Evolutionary conservation across 306 rosid species (phyloP).

Genomic region (cucumber (Cucumis sativus)): DNA sequence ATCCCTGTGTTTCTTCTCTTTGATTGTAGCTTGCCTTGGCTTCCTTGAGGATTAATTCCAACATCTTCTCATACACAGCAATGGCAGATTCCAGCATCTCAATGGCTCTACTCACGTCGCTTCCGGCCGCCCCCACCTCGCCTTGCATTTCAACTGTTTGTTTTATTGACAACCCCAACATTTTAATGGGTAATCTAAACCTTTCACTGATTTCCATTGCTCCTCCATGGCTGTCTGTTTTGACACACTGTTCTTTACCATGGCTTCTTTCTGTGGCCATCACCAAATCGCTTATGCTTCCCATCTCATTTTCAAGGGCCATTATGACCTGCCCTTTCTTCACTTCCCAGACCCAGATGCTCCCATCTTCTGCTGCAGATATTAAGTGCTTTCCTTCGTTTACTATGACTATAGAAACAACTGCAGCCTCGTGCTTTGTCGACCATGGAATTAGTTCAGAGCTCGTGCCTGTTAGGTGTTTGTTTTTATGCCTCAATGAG

Average conservation of each 20-base stretch:
- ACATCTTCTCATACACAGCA: slow-evolving; percentile 41
- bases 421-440: slow-evolving; percentile 22
- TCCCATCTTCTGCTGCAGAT: slow-evolving; percentile 65
- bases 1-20: background rate
- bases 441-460: slow-evolving; percentile 19
- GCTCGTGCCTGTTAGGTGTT: background rate
- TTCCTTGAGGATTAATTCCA: slow-evolving; percentile 57
- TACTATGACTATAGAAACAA: slow-evolving; percentile 30
- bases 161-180: slow-evolving; percentile 16
- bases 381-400: slow-evolving; percentile 40
- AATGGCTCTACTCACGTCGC: slow-evolving; percentile 42
- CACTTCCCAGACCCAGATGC: slow-evolving; percentile 44
- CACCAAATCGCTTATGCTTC: slow-evolving; percentile 42
- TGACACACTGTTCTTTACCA: background rate
- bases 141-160: slow-evolving; percentile 24
- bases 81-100: slow-evolving; percentile 55
- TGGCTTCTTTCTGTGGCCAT: slow-evolving; percentile 11
- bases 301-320: slow-evolving; percentile 23
- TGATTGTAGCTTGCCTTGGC: slow-evolving; percentile 17
- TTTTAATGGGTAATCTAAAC: slow-evolving; percentile 9
- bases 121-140: slow-evolving; percentile 1
- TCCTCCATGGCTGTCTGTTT: background rate
- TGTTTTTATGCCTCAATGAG: slow-evolving; percentile 2
- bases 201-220: background rate
- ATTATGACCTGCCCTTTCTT: slow-evolving; percentile 24